Percentiles rank a stretch among this genome's conserved stretches.
Evolutionary conservation across 495 filamentous ascomycete genomes (phyloP).

Genomic region (Penicillium odoratum): DNA sequence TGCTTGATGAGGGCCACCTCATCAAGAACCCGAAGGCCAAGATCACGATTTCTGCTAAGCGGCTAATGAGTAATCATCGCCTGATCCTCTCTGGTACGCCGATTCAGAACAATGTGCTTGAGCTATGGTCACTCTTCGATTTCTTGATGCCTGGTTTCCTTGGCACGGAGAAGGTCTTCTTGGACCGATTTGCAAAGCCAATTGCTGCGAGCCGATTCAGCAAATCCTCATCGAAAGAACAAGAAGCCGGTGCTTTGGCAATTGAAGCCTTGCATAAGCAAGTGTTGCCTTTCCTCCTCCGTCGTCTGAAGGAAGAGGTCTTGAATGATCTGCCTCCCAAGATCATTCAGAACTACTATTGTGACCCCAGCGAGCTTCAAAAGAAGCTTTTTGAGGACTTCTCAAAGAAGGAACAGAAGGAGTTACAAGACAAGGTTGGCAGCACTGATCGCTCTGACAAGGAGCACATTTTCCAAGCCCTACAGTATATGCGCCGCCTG

Average conservation of each 20-base stretch:
- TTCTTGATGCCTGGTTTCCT: conserved; percentile 99
- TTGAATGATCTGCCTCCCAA: conserved; percentile 95
- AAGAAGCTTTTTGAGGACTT: conserved; percentile 96
- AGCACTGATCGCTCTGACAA: conserved; percentile 84
- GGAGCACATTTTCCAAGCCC: conserved; percentile 97
- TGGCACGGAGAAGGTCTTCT: conserved; percentile 97
- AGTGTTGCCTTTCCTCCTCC: conserved; percentile 92
- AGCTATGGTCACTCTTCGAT: conserved; percentile 98
- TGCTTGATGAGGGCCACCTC: conserved; percentile 94
- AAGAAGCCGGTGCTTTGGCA: conserved; percentile 92
- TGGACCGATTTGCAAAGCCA: conserved; percentile 95
- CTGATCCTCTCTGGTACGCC: conserved; percentile 95
- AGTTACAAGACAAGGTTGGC: conserved; percentile 74
- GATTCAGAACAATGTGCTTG: conserved; percentile 96
- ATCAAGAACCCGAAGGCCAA: conserved; percentile 99
- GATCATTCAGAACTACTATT: conserved; percentile 99
- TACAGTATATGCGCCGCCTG: conserved; percentile 99
- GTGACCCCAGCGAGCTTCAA: conserved; percentile 94
- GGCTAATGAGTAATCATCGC: conserved; percentile 83
- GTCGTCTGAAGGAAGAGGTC: conserved; percentile 96
- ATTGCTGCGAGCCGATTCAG: conserved; percentile 92
- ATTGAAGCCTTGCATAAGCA: conserved; percentile 98
- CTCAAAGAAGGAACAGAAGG: conserved; percentile 84
- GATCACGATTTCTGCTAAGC: conserved; percentile 87
- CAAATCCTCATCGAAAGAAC: conserved; percentile 97